Evolutionary conservation across 2,329 filamentous ascomycete genomes (phyloP).

Genomic region (Camillea tinctor): DNA sequence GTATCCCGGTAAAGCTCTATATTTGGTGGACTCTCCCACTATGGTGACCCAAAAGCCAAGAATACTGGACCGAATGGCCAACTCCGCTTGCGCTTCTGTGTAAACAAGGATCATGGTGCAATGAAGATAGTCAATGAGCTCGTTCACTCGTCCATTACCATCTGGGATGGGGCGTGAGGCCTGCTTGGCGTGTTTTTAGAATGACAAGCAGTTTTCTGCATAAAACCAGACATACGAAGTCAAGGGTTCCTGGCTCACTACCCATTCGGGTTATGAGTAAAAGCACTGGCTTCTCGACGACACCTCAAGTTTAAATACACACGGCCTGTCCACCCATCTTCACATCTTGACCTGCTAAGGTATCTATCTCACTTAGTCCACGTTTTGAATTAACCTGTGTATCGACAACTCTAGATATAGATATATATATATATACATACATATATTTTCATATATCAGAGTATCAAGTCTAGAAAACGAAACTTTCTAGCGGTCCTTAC

Average conservation of each 20-base stretch:
- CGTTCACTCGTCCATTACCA: constrained; percentile 12
- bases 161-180: constrained; percentile 14
- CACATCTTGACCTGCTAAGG: constrained; percentile 3
- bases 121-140: constrained; percentile 19
- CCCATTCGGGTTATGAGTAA: constrained; percentile 16
- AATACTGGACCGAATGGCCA: not conserved
- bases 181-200: constrained; percentile 16
- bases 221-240: constrained; percentile 21
- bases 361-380: not conserved
- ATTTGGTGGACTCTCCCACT: constrained; percentile 3
- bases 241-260: constrained; percentile 23
- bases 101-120: constrained; percentile 23
- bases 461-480: not conserved
- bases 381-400: not conserved
- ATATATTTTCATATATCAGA: not conserved
- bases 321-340: constrained; percentile 18
- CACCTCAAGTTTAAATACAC: constrained; percentile 22
- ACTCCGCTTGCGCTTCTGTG: constrained; percentile 14
- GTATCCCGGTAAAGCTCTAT: not conserved
- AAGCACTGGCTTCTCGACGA: constrained; percentile 18
- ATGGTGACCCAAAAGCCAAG: not conserved
- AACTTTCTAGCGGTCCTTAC: not conserved
- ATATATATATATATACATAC: too few species aligned
- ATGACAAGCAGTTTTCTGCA: constrained; percentile 19
- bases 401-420: not conserved